Percentiles rank a stretch among this genome's conserved stretches.
Conservation (phyloP, 352 stramenopile species). For the Globisporangium canariense region DNA sequence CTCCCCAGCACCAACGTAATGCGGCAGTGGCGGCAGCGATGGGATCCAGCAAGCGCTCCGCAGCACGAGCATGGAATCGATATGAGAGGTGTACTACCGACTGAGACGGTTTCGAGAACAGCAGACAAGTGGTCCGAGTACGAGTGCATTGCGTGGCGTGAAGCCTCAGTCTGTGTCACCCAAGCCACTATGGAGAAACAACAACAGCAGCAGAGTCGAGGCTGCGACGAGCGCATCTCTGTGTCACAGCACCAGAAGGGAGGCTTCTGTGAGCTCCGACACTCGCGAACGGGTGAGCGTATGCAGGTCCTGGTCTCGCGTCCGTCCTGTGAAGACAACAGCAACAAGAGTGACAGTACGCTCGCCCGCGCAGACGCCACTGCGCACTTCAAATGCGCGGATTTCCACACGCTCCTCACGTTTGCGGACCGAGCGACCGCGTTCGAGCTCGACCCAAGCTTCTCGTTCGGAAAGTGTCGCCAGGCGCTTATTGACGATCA, state of each 20-base stretch:
- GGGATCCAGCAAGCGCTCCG: too few relatives aligned
- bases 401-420: slow-evolving; percentile 31
- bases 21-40: too few relatives aligned
- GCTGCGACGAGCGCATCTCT: background rate
- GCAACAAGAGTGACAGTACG: background rate
- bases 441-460: slow-evolving; percentile 37
- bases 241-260: background rate
- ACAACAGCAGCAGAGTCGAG: background rate
- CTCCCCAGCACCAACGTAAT: too few relatives aligned
- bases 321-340: background rate
- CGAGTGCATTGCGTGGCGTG: background rate
- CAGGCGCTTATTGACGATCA: slow-evolving; percentile 25
- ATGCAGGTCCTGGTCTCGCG: background rate
- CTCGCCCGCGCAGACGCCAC: background rate
- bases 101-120: background rate
- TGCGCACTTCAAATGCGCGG: slow-evolving; percentile 27
- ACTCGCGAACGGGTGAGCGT: background rate
- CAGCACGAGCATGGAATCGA: background rate
- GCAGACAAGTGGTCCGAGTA: slow-evolving; percentile 1
- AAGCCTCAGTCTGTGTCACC: background rate
- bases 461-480: slow-evolving; percentile 25
- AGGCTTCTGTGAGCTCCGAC: slow-evolving; percentile 1
- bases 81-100: too few relatives aligned
- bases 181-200: background rate
- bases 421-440: slow-evolving; percentile 28